Evolutionary conservation across 257 asterid genomes (phyloP).

Genomic region (Capsicum rhomboideum): DNA sequence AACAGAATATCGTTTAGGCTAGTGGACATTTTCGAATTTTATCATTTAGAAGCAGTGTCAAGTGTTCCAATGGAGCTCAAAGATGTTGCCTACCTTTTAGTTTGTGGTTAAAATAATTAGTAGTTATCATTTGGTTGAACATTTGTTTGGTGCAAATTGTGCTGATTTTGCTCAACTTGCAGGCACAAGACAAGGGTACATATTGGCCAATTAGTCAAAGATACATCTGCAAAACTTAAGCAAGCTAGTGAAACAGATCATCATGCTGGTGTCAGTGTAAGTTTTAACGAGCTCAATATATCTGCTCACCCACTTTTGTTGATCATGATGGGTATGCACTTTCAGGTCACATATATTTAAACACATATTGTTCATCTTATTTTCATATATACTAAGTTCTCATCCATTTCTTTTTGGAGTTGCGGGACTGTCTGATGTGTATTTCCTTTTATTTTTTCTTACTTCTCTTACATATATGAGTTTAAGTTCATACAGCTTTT

Average conservation of each 20-base stretch:
- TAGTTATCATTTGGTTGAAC: neutral
- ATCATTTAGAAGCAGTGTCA: neutral
- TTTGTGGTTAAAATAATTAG: neutral
- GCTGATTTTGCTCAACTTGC: slow-evolving; percentile 11
- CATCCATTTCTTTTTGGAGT: neutral
- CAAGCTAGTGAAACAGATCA: slow-evolving; percentile 65
- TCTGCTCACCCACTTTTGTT: neutral
- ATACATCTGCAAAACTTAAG: slow-evolving; percentile 67
- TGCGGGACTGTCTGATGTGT: neutral
- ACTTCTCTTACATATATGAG: neutral
- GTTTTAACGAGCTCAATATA: slow-evolving; percentile 2
- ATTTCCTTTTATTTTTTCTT: neutral
- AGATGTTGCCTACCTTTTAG: neutral
- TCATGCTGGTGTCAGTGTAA: slow-evolving; percentile 61
- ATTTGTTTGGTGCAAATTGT: neutral
- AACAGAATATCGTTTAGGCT: neutral
- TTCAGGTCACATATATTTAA: neutral
- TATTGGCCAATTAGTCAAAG: slow-evolving; percentile 64
- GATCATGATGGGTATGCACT: neutral
- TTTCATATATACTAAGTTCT: neutral
- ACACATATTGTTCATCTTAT: neutral
- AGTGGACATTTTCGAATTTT: neutral
- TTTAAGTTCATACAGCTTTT: neutral
- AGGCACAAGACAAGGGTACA: slow-evolving; percentile 74
- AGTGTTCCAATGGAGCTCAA: neutral